A percentile compares a stretch with the other conserved stretches of the same genome.
Conservation (phyloP, 2,329 filamentous ascomycete species). For the Fusarium pseudograminearum region DNA sequence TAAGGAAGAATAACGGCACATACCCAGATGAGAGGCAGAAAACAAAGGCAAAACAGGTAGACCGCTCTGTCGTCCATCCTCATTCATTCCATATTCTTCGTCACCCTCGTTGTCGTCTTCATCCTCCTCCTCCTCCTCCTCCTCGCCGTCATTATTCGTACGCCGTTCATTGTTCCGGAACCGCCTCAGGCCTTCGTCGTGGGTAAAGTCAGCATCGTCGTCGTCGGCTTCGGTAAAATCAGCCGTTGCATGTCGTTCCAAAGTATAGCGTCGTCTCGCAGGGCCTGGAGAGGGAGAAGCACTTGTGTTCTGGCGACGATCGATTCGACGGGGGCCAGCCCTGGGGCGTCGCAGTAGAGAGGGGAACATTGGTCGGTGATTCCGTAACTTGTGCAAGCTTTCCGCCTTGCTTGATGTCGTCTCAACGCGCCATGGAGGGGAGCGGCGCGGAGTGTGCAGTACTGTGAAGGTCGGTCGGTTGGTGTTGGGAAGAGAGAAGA, state of each 20-base stretch:
- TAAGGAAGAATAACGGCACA: neutral
- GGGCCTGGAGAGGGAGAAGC: slow-evolving; percentile 51
- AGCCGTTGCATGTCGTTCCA: slow-evolving; percentile 66
- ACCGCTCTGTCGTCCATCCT: slow-evolving; percentile 44
- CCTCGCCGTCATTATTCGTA: slow-evolving; percentile 56
- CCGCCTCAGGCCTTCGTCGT: slow-evolving; percentile 51
- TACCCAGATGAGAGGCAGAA: slow-evolving; percentile 81
- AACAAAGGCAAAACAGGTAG: slow-evolving; percentile 77
- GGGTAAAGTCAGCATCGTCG: slow-evolving; percentile 59
- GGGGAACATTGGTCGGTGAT: slow-evolving; percentile 53
- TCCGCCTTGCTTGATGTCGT: slow-evolving; percentile 44
- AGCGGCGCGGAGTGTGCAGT: slow-evolving; percentile 16
- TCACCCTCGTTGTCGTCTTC: slow-evolving; percentile 61
- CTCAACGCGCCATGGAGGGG: slow-evolving; percentile 47
- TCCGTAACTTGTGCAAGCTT: slow-evolving; percentile 38
- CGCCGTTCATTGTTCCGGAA: slow-evolving; percentile 42
- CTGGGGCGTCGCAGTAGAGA: slow-evolving; percentile 53
- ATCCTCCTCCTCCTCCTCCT: slow-evolving; percentile 66
- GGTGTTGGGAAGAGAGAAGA: slow-evolving; percentile 32
- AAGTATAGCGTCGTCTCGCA: slow-evolving; percentile 45
- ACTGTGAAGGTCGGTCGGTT: slow-evolving; percentile 9
- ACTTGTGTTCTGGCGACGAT: slow-evolving; percentile 46
- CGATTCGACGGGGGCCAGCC: slow-evolving; percentile 51
- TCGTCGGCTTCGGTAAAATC: slow-evolving; percentile 75
- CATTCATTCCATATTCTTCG: slow-evolving; percentile 56